Percentiles rank a stretch among this genome's conserved stretches.
These are phyloP conservation scores for Hypoxylon sp. DNA, from an alignment of 2,329 filamentous ascomycete species.

Conservation along the genomic window DNA sequence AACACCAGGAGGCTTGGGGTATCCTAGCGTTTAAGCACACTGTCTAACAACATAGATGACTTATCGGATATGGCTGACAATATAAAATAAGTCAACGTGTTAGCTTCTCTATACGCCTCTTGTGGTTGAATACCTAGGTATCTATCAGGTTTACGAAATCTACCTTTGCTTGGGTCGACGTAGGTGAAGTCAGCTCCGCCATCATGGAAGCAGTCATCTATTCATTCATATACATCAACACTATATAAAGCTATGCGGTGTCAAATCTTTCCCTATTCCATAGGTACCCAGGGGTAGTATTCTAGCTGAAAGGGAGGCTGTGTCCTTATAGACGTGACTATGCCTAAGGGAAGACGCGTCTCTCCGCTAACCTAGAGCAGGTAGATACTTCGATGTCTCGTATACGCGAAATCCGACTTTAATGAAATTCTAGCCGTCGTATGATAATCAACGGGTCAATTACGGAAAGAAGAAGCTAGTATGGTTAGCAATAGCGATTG, in stretches of 20 bases:
- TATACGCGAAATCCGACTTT: background rate
- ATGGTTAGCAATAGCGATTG: background rate
- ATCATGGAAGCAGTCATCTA: background rate
- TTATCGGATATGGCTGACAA: background rate
- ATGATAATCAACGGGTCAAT: background rate
- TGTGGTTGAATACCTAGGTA: background rate
- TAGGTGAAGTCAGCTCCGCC: background rate
- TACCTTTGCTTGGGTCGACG: background rate
- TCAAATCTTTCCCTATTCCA: background rate
- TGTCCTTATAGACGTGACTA: background rate
- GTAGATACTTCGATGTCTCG: background rate
- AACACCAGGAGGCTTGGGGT: background rate
- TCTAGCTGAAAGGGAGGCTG: background rate
- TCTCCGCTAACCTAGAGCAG: background rate
- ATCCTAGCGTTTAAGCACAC: background rate
- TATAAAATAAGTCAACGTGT: background rate
- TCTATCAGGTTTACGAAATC: background rate
- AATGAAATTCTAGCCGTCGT: background rate
- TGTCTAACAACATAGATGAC: background rate
- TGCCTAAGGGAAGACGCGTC: background rate
- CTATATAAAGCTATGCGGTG: background rate
- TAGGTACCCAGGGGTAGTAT: background rate
- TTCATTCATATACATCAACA: background rate
- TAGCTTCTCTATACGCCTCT: background rate
- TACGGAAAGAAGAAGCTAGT: background rate